Evolutionary conservation across 2,329 filamentous ascomycete species (phyloP), one percentile per base, ranked within the genome.

Genomic region (Colletotrichum horii): DNA sequence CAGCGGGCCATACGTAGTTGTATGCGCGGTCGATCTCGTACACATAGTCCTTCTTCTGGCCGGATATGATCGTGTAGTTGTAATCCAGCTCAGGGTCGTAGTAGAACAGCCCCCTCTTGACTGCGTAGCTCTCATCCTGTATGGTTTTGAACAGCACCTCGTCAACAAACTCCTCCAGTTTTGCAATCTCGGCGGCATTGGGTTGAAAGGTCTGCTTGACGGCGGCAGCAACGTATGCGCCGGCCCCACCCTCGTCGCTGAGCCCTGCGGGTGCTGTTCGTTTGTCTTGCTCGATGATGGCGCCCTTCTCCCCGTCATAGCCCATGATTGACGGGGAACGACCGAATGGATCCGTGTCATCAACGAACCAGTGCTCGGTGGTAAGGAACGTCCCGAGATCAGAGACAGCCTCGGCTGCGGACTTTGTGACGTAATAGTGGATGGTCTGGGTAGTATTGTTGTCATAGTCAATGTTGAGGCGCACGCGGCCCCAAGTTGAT

Each of bases 251-350:
- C 81, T 92, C 91, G 70, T 92, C 91, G 73, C 89, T 91, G 1
- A 92, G 84, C 0, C 91, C 91, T 1, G 90, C 86, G 8, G 92
- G 88, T 90, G 90, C 92, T 8, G 87, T 89, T 2, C 91, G 85
- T 1, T 84, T 72, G 28, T 89, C 87, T 66, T 89, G 88, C 32
- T 83, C 81, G 7, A 89, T 87, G n/a, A 85, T 84, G 8, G 82
- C 76, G 4, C 80, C 79, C 3, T 78, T 86, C 81, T 86, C 90
- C 79, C 82, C 88, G 77, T 92, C 90, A 76, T 91, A 92, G 0
- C 87, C 88, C 81, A 92, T 89, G 70, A 91, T 84, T 0, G 90
- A 91, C 0, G 89, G 88, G 0, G 87, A 85, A 30, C 91, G 85
- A 2, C 85, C 81, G 76, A 92, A 92, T 0, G 89, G 88, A 71